Base-by-base conservation (phyloP, 495 filamentous ascomycete genomes). In the Pyrenopolyporus hunteri region DNA sequence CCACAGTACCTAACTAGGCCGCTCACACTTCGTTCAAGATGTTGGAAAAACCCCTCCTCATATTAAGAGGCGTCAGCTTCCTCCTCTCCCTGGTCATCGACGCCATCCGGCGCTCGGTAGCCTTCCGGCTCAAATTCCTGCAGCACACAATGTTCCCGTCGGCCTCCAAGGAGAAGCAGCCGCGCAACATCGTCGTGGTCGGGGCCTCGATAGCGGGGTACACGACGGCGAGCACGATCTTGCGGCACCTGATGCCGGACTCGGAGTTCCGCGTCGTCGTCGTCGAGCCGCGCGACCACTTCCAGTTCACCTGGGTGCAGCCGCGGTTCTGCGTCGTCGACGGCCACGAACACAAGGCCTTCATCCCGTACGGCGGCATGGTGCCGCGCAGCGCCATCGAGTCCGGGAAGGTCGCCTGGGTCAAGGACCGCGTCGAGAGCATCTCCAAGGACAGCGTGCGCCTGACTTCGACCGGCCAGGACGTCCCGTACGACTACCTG, bases 261-360 rank as follows among this genome's bases (percentile, higher is more conserved):
- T 70, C 69, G 11, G 66, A 57, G 0, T 85, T 80, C 63, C 71
- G 74, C 4, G 78, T 85, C 9, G 68, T 85, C 1, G 70, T 86
- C 0, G 69, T 87, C 14, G 85, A 88, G 66, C 80, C 77, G 39
- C 82, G 83, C 59, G 78, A 76, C 9, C 84, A 86, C 64, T 82
- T 86, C 67, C 80, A 88, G 45, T 82, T 82, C 56, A 76, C 76
- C 0, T 88, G 80, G 73, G 77, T 78, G 6, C 76, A 86, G 31
- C 77, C 78, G 0, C 76, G 83, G 0, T 82, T 81, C 35, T 78
- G 72, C 17, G 73, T 79, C 13, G 70, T 77, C 22, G 59, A 74
- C 8, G 73, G 69, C 8, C 70, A 75, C 33, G 78, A 81, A 49
- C 65, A 77, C 46, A 78, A 77, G 59, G 77, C 75, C 7, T 81